Evolutionary conservation across 306 rosid species (phyloP).

Genomic region (Sindora glabra): DNA sequence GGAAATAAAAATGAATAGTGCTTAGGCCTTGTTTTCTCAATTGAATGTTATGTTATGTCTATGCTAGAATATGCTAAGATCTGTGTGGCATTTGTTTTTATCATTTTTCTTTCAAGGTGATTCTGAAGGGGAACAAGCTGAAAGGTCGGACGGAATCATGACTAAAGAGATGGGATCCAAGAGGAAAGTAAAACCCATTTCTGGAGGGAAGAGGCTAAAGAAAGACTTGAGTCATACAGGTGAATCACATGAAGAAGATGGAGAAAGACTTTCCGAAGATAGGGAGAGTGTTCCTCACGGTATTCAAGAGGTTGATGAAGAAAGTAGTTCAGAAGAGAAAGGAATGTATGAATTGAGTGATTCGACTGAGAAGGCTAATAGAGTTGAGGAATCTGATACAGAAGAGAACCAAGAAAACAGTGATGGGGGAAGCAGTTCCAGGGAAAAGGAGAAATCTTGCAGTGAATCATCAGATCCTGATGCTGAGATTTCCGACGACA

Average conservation of each 20-base stretch:
- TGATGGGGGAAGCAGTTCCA: conserved; percentile 11
- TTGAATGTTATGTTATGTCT: too few relatives aligned
- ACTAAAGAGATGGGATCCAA: conserved; percentile 39
- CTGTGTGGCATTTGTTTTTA: not conserved
- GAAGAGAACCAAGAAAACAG: conserved; percentile 37
- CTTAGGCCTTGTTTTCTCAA: too few relatives aligned
- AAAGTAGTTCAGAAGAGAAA: conserved; percentile 47
- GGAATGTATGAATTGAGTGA: conserved; percentile 35
- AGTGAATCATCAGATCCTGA: conserved; percentile 20
- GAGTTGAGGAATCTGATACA: conserved; percentile 31
- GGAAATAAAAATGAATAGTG: too few relatives aligned
- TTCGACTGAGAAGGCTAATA: conserved; percentile 32
- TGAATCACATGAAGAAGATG: conserved; percentile 43
- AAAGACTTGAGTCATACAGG: conserved; percentile 19
- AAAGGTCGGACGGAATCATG: conserved; percentile 26
- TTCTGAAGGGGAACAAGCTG: conserved; percentile 53
- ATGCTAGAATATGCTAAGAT: too few relatives aligned
- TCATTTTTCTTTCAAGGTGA: conserved; percentile 32
- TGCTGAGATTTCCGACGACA: conserved; percentile 71
- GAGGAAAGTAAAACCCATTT: conserved; percentile 35
- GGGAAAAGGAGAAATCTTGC: conserved; percentile 25
- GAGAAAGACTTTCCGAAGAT: conserved; percentile 36
- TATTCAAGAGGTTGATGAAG: conserved; percentile 33
- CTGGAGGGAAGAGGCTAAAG: conserved; percentile 33
- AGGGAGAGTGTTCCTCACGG: conserved; percentile 22